These are phyloP conservation scores for Botryotinia globosa DNA, from an alignment of 2,329 filamentous ascomycete species.

Conservation along the genomic window DNA sequence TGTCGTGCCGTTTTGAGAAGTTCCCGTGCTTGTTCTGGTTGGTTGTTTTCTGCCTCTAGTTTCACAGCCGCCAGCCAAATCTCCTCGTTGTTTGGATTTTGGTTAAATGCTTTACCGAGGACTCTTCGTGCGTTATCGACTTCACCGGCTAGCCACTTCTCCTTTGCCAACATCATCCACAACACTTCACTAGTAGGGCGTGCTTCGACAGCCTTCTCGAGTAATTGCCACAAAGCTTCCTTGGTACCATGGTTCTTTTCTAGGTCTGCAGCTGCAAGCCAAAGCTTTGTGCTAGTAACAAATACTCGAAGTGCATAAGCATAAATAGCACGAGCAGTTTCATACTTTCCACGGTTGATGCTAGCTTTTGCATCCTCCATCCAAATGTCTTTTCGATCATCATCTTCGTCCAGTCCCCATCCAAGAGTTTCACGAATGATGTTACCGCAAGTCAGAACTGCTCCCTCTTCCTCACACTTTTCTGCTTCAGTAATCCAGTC, in stretches of 20 bases:
- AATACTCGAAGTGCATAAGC: constrained; percentile 88
- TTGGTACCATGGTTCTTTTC: constrained; percentile 86
- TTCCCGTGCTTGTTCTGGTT: constrained; percentile 76
- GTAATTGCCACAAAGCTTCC: constrained; percentile 76
- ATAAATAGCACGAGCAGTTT: constrained; percentile 90
- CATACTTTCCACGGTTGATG: constrained; percentile 77
- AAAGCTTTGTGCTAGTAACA: constrained; percentile 80
- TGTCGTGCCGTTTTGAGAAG: constrained; percentile 79
- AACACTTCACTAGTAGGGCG: constrained; percentile 88
- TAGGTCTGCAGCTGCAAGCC: constrained; percentile 86
- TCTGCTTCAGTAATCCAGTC: constrained; percentile 97
- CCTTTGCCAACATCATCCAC: constrained; percentile 94
- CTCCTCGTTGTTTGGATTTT: constrained; percentile 95
- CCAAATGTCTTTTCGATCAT: constrained; percentile 94
- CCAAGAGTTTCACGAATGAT: constrained; percentile 92
- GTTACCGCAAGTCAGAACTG: constrained; percentile 77
- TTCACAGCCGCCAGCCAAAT: constrained; percentile 97
- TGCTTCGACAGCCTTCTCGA: constrained; percentile 91
- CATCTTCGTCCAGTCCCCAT: constrained; percentile 91
- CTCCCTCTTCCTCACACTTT: constrained; percentile 89
- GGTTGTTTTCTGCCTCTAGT: constrained; percentile 84
- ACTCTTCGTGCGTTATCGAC: constrained; percentile 84
- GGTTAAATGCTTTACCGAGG: constrained; percentile 84
- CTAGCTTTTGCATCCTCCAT: constrained; percentile 86
- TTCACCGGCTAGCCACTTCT: constrained; percentile 87